Evolutionary conservation across 2,329 filamentous ascomycete species (phyloP), one percentile per base, ranked within the genome.

Genomic region (Sporothrix schenckii): DNA sequence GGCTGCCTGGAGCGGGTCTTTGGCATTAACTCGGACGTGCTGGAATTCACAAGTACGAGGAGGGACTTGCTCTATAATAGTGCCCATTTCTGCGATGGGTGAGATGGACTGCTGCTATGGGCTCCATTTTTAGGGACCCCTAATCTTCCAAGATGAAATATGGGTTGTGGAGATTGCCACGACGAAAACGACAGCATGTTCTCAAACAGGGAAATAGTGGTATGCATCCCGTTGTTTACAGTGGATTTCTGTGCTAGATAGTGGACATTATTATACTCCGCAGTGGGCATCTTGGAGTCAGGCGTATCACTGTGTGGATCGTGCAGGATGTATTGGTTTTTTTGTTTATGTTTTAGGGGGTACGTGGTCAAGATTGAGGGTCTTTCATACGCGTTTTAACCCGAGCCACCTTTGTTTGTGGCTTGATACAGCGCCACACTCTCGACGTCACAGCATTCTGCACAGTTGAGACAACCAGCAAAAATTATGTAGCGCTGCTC

Each of bases 1-100:
- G 41, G 60, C 24, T 50, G 61, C 61, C 61, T 65, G 61, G 44
- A 65, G 61, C 44, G 61, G 61, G 44, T 65, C 41, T 65, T 34
- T 34, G 34, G 4, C 34, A 11, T 5, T 16, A 2, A 1, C 24
- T 49, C 41, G 60, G 60, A 13, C 30, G 41, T 47, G 60, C 60
- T 49, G 60, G 60, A 63, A 47, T 19, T n/a, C 30, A 60, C 30
- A 30, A 21, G 2, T 34, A 13, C 19, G 30, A 16, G 4, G 54
- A 27, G 21, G 6, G 52, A 54, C 24, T 60, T 4, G 21, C 5
- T 54, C 53, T 27, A 34, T 34, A 24, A 11, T 53, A 19, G 10
- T 4, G 4, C 19, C 14, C 14, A 49, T 49, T 6, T 16, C 49
- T 50, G 49, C 49, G 16, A 50, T 50, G 49, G 49, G n/a, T 50